Evolutionary conservation across 2,329 filamentous ascomycete species (phyloP), one percentile per base, ranked within the genome.

Genomic region (Triangularia verruculosa): DNA sequence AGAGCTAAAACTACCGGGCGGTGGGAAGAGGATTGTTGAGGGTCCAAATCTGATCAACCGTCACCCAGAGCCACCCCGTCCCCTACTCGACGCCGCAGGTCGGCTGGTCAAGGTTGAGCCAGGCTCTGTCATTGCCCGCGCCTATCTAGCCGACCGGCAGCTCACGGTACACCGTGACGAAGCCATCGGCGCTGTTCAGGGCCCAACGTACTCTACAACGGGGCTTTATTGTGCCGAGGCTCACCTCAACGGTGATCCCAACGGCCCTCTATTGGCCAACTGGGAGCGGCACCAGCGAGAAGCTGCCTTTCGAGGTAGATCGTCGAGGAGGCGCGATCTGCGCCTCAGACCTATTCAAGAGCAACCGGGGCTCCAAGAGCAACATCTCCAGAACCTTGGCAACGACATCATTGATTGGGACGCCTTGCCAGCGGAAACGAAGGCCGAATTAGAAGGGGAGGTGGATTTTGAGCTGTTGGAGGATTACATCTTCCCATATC

Each of bases 151-250:
- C 1, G 72, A 72, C 3, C 70, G 74, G 0, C 77, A 82, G 63
- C 74, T 88, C 0, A 64, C 71, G 1, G 64, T 81, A 0, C 76
- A 79, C 59, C 71, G 74, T 0, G 78, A 85, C 66, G 80, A 76
- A 1, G 77, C 78, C 5, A 73, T 87, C 27, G 86, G 86, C 27
- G 83, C 79, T 4, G 78, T 87, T 1, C 82, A 89, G 69, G 86
- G 86, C 1, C 79, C 81, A 0, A 73, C 74, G 2, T 89, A 89
- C 68, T 64, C 74, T 0, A 67, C 73, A 1, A 79, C 81, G 0
- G 75, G 75, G 1, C 72, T 86, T 1, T 86, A 79, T 69, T 74
- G 80, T 3, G 69, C 64, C 4, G 81, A 86, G 5, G 79, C 79
- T 1, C 86, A 88, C 67, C 67, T 78, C 2, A 70, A 82, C 17